Conservation (phyloP, 179 eudicot genomes). For the Gypsophila paniculata region DNA sequence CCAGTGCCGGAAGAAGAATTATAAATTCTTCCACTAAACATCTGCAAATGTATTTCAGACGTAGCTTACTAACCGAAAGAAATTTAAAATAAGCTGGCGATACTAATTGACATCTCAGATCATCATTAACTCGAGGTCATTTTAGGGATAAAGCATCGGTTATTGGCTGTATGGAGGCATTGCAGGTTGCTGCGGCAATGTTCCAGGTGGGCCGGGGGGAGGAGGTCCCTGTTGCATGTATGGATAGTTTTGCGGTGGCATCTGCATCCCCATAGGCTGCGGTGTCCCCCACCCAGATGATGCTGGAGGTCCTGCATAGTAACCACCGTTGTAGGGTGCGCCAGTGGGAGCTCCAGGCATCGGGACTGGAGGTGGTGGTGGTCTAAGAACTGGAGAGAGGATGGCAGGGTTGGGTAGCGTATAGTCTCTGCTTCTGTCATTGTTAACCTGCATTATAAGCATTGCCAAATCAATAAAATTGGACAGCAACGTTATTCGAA, state of each 20-base stretch:
- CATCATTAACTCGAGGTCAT: background rate
- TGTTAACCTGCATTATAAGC: slow-evolving; percentile 55
- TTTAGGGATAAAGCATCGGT: slow-evolving; percentile 11
- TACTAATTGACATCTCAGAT: slow-evolving; percentile 5
- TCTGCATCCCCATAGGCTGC: slow-evolving; percentile 54
- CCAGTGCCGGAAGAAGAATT: background rate
- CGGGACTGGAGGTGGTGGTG: slow-evolving; percentile 39
- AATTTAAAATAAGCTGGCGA: background rate
- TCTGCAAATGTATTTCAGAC: background rate
- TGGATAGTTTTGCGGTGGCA: slow-evolving; percentile 55
- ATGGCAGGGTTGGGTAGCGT: slow-evolving; percentile 54
- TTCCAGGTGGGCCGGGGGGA: slow-evolving; percentile 49
- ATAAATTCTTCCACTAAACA: background rate
- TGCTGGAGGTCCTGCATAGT: slow-evolving; percentile 46
- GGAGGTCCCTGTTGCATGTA: slow-evolving; percentile 47
- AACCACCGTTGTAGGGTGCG: slow-evolving; percentile 42
- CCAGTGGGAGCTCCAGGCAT: slow-evolving; percentile 40
- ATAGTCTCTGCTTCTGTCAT: slow-evolving; percentile 90
- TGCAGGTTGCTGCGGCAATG: slow-evolving; percentile 35
- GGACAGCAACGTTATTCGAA: too few relatives aligned
- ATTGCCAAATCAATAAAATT: too few relatives aligned
- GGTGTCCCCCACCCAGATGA: slow-evolving; percentile 56
- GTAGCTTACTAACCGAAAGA: slow-evolving; percentile 5
- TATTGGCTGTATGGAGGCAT: slow-evolving; percentile 55
- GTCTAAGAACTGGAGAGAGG: slow-evolving; percentile 49